phyloP scores from a whole-genome alignment of 495 filamentous ascomycete species.

The Lasiosphaeriaceae sp. region DNA sequence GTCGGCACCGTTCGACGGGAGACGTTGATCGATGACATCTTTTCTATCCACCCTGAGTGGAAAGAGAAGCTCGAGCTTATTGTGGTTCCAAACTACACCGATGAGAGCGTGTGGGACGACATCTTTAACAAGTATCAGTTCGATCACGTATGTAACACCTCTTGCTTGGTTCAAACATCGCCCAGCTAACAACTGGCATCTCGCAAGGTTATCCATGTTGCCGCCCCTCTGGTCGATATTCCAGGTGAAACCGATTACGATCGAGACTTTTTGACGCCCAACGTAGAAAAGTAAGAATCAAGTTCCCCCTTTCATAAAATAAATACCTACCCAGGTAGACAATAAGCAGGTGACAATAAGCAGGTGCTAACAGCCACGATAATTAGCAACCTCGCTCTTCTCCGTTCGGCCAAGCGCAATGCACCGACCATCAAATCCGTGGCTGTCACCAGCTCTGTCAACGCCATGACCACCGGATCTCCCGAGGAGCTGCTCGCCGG shows the following conservation, averaged over 20 bases:
- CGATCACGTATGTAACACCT: conserved; percentile 12
- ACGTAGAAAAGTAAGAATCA: conserved; percentile 20
- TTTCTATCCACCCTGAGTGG: conserved; percentile 24
- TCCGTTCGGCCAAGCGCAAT: conserved; percentile 24
- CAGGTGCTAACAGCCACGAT: too few relatives aligned
- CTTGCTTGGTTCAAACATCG: neutral
- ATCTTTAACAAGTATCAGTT: conserved; percentile 11
- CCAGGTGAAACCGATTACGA: conserved; percentile 24
- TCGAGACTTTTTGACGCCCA: conserved; percentile 21
- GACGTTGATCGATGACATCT: conserved; percentile 19
- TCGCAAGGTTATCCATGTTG: conserved; percentile 13
- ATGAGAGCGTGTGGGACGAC: conserved; percentile 14
- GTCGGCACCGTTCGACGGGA: conserved; percentile 16
- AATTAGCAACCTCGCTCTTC: conserved; percentile 20
- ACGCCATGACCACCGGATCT: conserved; percentile 28
- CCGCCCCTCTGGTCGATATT: conserved; percentile 20
- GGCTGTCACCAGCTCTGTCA: conserved; percentile 34
- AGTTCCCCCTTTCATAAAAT: too few relatives aligned
- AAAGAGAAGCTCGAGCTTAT: conserved; percentile 13
- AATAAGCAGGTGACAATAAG: neutral
- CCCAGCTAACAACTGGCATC: neutral
- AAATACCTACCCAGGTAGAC: too few relatives aligned
- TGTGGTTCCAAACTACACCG: conserved; percentile 14
- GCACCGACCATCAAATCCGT: conserved; percentile 30
- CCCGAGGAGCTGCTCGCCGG: conserved; percentile 21